Evolutionary conservation across 1,284 basidiomycete species (phyloP).

Genomic region (Trichosporon inkin): DNA sequence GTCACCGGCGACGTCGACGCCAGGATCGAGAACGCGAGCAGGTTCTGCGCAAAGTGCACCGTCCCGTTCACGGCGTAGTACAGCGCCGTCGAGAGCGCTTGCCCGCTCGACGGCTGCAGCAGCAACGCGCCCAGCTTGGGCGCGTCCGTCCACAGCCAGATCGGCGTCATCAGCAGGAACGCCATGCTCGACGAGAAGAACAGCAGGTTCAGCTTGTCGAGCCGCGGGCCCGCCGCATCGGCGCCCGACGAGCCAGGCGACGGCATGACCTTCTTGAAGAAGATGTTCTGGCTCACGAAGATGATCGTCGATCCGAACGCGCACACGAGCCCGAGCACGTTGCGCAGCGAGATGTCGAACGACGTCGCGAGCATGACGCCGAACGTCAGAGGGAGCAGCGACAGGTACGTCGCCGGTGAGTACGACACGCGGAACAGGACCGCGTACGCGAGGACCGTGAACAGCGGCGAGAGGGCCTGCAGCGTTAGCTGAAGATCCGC

Average conservation of each 20-base stretch:
- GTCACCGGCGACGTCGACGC: slow-evolving; percentile 95
- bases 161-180: slow-evolving; percentile 87
- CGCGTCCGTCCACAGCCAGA: slow-evolving; percentile 85
- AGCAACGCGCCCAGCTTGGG: slow-evolving; percentile 58
- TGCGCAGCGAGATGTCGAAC: slow-evolving; percentile 81
- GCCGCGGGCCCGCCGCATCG: slow-evolving; percentile 54
- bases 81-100: slow-evolving; percentile 47
- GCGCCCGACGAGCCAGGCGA: slow-evolving; percentile 51
- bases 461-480: slow-evolving; percentile 93
- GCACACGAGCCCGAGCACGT: slow-evolving; percentile 75
- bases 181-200: slow-evolving; percentile 94
- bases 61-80: slow-evolving; percentile 89
- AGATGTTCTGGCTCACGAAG: slow-evolving; percentile 97
- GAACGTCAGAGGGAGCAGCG: slow-evolving; percentile 86
- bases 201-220: slow-evolving; percentile 95
- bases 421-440: slow-evolving; percentile 57
- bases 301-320: slow-evolving; percentile 92
- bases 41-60: slow-evolving; percentile 94
- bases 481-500: slow-evolving; percentile 7
- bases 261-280: slow-evolving; percentile 98
- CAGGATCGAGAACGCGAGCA: slow-evolving; percentile 94
- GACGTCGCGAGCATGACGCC: slow-evolving; percentile 98
- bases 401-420: slow-evolving; percentile 83
- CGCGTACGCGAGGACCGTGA: slow-evolving; percentile 59
- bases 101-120: slow-evolving; percentile 20